These are phyloP conservation scores for Teratosphaeria destructans DNA, from an alignment of 2,329 filamentous ascomycete species.

Conservation along the genomic window DNA sequence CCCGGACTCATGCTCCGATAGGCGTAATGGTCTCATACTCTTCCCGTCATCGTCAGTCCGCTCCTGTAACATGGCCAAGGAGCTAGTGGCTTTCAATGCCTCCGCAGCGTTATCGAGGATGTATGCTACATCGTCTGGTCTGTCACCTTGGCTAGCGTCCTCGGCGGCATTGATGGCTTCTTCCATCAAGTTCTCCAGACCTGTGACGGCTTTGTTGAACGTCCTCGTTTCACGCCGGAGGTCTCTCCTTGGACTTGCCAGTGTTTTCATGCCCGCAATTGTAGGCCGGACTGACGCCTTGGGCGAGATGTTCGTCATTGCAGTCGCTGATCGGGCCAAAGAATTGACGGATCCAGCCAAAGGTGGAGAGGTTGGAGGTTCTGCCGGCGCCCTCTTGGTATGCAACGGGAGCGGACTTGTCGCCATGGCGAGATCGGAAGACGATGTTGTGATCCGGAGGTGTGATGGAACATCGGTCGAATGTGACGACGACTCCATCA, in stretches of 20 bases:
- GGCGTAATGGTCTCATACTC: not conserved
- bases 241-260: not conserved
- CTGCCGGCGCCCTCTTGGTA: not conserved
- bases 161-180: slow-evolving; percentile 30
- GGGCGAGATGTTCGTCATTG: not conserved
- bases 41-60: not conserved
- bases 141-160: slow-evolving; percentile 21
- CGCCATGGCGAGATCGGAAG: not conserved
- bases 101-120: slow-evolving; percentile 31
- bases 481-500: slow-evolving; percentile 6
- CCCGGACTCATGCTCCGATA: not conserved
- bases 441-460: not conserved
- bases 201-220: slow-evolving; percentile 26
- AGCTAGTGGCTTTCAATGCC: slow-evolving; percentile 25
- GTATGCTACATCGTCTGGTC: slow-evolving; percentile 28
- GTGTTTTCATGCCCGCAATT: not conserved
- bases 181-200: slow-evolving; percentile 33
- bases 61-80: not conserved
- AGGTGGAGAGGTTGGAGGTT: not conserved
- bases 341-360: not conserved
- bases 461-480: slow-evolving; percentile 3
- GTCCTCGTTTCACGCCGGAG: slow-evolving; percentile 4
- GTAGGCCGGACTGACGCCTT: not conserved
- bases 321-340: not conserved
- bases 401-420: not conserved